These are phyloP conservation scores for Podospora fimiseda DNA, from an alignment of 495 filamentous ascomycete genomes.

Conservation along the genomic window DNA sequence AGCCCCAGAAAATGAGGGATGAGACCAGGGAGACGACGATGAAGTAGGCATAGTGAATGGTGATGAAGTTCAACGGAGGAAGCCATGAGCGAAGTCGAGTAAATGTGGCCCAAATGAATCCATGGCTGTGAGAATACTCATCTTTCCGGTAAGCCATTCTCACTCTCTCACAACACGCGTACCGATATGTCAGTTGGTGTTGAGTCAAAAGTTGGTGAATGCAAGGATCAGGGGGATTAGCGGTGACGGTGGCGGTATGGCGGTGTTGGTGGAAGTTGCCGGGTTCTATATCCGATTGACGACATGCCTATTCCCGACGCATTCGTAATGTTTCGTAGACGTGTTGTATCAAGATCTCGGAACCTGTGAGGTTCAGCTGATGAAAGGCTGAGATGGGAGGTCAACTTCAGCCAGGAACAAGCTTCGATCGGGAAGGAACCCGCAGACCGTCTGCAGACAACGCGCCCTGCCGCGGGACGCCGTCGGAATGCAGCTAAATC, in stretches of 20 bases:
- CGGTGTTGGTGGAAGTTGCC: neutral
- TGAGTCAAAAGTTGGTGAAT: neutral
- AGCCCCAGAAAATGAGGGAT: conserved; percentile 68
- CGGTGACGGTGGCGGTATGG: neutral
- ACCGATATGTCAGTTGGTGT: too few relatives aligned
- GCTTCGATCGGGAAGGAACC: too few relatives aligned
- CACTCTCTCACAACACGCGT: neutral
- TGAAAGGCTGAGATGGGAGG: too few relatives aligned
- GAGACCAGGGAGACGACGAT: conserved; percentile 55
- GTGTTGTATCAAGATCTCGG: too few relatives aligned
- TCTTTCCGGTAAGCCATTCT: conserved; percentile 10
- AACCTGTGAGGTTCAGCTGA: too few relatives aligned
- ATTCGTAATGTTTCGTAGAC: neutral
- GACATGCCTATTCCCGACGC: neutral
- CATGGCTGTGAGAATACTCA: conserved; percentile 16
- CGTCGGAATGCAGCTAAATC: too few relatives aligned
- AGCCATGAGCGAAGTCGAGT: conserved; percentile 24
- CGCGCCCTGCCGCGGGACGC: too few relatives aligned
- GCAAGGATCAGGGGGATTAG: neutral
- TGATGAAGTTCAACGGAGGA: conserved; percentile 69
- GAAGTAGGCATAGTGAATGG: conserved; percentile 68
- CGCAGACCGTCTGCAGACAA: too few relatives aligned
- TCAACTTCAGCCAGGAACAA: too few relatives aligned
- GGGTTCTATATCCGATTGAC: neutral
- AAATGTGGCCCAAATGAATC: neutral